A percentile compares a stretch with the other conserved stretches of the same genome.
Conservation (phyloP, 2,329 filamentous ascomycete species). For the Sporothrix globosa region DNA sequence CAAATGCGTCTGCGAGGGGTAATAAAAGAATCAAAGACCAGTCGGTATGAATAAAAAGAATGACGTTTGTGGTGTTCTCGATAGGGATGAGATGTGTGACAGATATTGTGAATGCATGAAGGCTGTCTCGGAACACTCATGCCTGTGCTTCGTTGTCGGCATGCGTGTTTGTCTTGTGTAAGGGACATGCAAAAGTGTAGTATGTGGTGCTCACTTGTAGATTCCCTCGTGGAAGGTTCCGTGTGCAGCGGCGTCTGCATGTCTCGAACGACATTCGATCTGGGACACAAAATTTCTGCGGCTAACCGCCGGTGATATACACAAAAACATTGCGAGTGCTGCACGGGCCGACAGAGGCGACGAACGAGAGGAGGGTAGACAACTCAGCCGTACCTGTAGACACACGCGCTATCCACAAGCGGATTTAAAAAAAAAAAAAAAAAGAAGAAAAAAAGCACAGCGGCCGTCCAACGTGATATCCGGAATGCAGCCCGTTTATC, state of each 20-base stretch:
- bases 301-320: not conserved
- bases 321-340: not conserved
- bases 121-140: not conserved
- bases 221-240: not conserved
- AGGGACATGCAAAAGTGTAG: not conserved
- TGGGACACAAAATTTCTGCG: not conserved
- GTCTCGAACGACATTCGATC: not conserved
- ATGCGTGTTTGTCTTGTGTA: not conserved
- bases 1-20: slow-evolving; percentile 20
- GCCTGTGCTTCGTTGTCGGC: not conserved
- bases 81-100: not conserved
- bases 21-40: not conserved
- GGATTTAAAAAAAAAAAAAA: not conserved
- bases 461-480: slow-evolving; percentile 28
- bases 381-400: not conserved
- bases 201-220: not conserved
- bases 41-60: not conserved
- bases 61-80: not conserved
- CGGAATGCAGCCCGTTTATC: not conserved
- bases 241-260: slow-evolving; percentile 2
- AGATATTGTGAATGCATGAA: not conserved
- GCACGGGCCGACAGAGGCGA: not conserved
- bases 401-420: not conserved
- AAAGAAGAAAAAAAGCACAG: not conserved
- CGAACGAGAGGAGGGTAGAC: not conserved